phyloP scores from a whole-genome alignment of 2,329 filamentous ascomycete genomes.

The Aureobasidium sp. region DNA sequence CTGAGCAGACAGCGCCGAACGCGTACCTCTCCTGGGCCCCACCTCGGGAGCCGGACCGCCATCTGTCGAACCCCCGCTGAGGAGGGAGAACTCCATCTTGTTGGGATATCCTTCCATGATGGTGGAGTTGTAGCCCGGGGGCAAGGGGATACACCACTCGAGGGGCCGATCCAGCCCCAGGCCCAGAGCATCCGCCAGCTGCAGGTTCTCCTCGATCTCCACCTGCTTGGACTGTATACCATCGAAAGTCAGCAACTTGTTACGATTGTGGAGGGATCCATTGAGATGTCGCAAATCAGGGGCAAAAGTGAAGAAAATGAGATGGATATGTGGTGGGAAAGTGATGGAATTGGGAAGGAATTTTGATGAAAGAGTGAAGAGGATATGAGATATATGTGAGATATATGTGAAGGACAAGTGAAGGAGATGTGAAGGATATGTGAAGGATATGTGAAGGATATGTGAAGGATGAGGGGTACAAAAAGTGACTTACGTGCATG shows the following conservation, averaged over 20 bases:
- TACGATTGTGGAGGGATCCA: background rate
- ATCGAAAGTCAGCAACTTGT: background rate
- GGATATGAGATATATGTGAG: no score
- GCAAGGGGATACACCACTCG: background rate
- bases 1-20: background rate
- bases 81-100: background rate
- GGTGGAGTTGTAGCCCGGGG: background rate
- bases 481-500: slow-evolving; percentile 2
- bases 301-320: background rate
- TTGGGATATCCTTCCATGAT: background rate
- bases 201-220: background rate
- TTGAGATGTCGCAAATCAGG: background rate
- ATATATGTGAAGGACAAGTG: no score
- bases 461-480: background rate
- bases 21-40: background rate
- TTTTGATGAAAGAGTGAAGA: no score
- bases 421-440: no score
- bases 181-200: background rate
- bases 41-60: background rate
- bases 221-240: background rate
- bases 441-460: background rate
- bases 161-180: background rate
- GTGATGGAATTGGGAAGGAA: no score
- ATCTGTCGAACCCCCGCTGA: background rate
- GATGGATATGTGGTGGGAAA: background rate